Evolutionary conservation across 1,284 basidiomycete species (phyloP), one percentile per base, ranked within the genome.

Genomic region (Gomphus bonarii): DNA sequence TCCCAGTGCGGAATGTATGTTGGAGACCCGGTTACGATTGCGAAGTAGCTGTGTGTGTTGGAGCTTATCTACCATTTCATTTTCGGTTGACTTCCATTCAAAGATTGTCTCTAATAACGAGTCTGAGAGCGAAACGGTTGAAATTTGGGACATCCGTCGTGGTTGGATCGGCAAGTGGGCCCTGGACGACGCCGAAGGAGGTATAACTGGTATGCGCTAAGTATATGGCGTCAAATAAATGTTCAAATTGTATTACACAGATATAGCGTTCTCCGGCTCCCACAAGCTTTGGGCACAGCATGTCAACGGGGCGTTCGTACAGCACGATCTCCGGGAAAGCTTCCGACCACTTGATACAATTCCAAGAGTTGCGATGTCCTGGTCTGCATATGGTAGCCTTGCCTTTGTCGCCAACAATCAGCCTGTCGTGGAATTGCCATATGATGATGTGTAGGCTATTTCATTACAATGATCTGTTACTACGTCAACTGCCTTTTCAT

Each of bases 101-200:
- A 36, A 57, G 55, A 33, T 88, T 10, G 79, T 85, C 3, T 84
- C 85, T 9, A 84, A 84, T 59, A 75, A 77, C 3, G 85, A 86
- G 55, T 79, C 80, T 58, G 73, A 75, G 36, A 64, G 70, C 42
- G 70, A 69, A 38, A 69, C 70, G 54, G 75, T 93, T 22, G 90
- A 94, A 65, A 83, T 94, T 18, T 95, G 91, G 91, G 91, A 95
- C 66, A 88, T 91, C 0, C 75, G 91, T 42, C 74, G 91, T 38
- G 80, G 82, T 3, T 87, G 87, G 75, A 76, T 94, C 48, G 82
- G 88, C 5, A 94, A 94, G 68, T 94, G 91, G 81, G 76, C 79
- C 0, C 75, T 93, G 5, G 75, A 74, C 20, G 80, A 80, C 20
- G 73, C 72, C 2, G 87, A 90, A 59, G 84, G 86, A 12, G 81